Conservation (phyloP, 371 early-diverging fungal genomes). For the Zychaea mexicana region DNA sequence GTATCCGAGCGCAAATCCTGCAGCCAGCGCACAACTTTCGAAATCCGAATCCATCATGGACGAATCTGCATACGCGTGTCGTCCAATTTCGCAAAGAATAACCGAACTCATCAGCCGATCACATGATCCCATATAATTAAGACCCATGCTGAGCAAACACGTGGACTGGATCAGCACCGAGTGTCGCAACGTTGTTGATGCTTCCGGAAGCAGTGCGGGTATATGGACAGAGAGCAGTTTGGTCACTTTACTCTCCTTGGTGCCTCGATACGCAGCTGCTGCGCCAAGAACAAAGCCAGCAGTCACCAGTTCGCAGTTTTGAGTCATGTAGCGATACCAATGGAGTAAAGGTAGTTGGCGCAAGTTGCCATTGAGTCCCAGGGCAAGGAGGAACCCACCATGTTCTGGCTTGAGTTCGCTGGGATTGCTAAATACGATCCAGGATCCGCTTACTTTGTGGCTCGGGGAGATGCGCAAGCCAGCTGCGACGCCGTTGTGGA, state of each 20-base stretch:
- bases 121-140: constrained; percentile 70
- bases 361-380: constrained; percentile 82
- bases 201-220: constrained; percentile 50
- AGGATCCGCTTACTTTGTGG: constrained; percentile 64
- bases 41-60: constrained; percentile 32
- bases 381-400: constrained; percentile 82
- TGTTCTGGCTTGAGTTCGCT: constrained; percentile 62
- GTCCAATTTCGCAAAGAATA: constrained; percentile 71
- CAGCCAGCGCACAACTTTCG: constrained; percentile 66
- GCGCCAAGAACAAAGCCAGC: constrained; percentile 80
- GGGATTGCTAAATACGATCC: constrained; percentile 75
- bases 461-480: constrained; percentile 71
- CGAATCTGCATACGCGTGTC: constrained; percentile 32
- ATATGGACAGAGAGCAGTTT: constrained; percentile 74
- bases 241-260: constrained; percentile 61
- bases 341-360: constrained; percentile 61
- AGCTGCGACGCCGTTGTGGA: constrained; percentile 87
- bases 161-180: constrained; percentile 63
- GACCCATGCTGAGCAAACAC: constrained; percentile 74
- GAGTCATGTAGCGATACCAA: constrained; percentile 68
- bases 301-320: constrained; percentile 63
- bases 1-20: constrained; percentile 86
- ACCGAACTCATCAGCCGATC: constrained; percentile 69
- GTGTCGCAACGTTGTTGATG: constrained; percentile 56
- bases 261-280: constrained; percentile 71